phyloP scores from a whole-genome alignment of 208 protist species.

The Paratrypanosoma confusum region DNA sequence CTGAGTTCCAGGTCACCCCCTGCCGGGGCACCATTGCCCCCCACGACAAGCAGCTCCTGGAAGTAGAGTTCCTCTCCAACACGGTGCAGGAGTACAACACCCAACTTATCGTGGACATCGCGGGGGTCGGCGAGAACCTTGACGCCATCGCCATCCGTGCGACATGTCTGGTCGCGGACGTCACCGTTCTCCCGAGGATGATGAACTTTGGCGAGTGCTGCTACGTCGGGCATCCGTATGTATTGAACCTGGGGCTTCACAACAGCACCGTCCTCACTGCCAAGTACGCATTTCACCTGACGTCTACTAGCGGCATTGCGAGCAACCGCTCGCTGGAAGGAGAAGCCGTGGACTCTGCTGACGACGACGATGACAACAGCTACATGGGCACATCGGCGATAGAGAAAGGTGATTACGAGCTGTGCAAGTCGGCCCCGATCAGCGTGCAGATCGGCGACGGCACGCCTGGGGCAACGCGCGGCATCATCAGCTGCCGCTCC shows the following conservation, averaged over 20 bases:
- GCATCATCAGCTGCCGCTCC: constrained; percentile 26
- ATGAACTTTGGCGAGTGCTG: constrained; percentile 85
- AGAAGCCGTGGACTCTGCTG: no score
- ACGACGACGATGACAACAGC: no score
- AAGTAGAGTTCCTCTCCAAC: constrained; percentile 73
- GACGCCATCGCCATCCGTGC: constrained; percentile 80
- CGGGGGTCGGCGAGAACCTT: constrained; percentile 83
- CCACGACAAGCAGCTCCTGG: constrained; percentile 34
- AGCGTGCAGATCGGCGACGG: no score
- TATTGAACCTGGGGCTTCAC: constrained; percentile 68
- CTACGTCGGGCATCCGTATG: constrained; percentile 88
- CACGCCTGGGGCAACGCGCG: constrained; percentile 8
- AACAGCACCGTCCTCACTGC: constrained; percentile 88
- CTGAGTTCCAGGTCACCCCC: constrained; percentile 71
- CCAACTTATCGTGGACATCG: constrained; percentile 86
- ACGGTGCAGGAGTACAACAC: constrained; percentile 69
- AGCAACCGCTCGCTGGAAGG: no score
- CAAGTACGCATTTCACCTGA: no score
- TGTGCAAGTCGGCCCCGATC: no score
- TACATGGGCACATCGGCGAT: no score
- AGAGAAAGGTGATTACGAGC: no score
- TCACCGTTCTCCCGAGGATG: constrained; percentile 44
- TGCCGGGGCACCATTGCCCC: constrained; percentile 58
- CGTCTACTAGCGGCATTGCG: no score
- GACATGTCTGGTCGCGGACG: constrained; percentile 68